Percentiles rank a stretch among this genome's conserved stretches.
Conservation (phyloP, 257 asterid genomes). For the Parsonsia alboflavescens region DNA sequence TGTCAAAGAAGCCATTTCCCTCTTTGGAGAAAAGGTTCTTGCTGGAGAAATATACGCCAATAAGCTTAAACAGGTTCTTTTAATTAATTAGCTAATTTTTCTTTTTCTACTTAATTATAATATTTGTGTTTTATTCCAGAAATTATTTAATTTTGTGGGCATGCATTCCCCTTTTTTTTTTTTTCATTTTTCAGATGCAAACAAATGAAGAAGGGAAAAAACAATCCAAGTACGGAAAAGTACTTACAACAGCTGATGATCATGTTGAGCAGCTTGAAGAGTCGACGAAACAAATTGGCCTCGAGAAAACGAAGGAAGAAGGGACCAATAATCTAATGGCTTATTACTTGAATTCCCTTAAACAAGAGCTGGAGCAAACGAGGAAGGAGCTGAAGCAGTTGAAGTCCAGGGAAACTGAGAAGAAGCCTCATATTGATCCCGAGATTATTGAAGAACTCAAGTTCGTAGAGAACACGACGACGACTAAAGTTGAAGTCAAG, state of each 20-base stretch:
- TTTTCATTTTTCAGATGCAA: conserved; percentile 34
- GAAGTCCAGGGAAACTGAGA: conserved; percentile 29
- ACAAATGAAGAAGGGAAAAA: conserved; percentile 20
- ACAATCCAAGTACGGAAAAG: conserved; percentile 21
- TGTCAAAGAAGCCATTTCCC: conserved; percentile 65
- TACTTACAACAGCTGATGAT: conserved; percentile 20
- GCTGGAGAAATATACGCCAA: conserved; percentile 69
- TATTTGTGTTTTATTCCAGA: too few relatives aligned
- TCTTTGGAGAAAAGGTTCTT: conserved; percentile 77
- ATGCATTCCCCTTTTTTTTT: too few relatives aligned
- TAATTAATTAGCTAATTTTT: too few relatives aligned
- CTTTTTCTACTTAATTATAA: background rate
- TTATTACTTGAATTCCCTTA: conserved; percentile 42
- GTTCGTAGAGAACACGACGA: conserved; percentile 38
- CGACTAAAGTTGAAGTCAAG: conserved; percentile 10
- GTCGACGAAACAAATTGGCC: conserved; percentile 39
- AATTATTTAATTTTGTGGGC: too few relatives aligned
- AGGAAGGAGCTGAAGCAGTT: conserved; percentile 54
- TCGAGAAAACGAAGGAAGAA: conserved; percentile 54
- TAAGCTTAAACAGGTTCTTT: conserved; percentile 61
- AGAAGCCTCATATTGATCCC: conserved; percentile 19
- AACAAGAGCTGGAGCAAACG: conserved; percentile 61
- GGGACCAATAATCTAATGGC: conserved; percentile 52
- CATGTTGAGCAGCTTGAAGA: conserved; percentile 44
- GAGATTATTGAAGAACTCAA: conserved; percentile 58